phyloP scores from a whole-genome alignment of 2,329 filamentous ascomycete species.

The Parascedosporium putredinis region DNA sequence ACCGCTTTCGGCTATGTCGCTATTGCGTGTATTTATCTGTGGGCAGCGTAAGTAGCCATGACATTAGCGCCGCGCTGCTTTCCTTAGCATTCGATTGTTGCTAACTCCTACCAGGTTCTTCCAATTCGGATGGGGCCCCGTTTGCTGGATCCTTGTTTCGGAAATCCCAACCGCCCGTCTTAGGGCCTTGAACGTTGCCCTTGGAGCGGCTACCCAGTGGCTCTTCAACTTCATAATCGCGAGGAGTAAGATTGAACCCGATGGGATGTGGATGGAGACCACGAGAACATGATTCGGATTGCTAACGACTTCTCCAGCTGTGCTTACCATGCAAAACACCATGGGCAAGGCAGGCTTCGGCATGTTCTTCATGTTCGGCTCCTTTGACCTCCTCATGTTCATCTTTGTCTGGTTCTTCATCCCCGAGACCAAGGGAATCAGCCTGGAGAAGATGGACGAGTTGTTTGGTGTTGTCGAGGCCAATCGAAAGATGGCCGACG shows the following conservation, averaged over 20 bases:
- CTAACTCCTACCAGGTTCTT: background rate
- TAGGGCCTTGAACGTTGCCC: slow-evolving; percentile 54
- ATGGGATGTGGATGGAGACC: too few relatives aligned
- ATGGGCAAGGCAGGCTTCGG: slow-evolving; percentile 23
- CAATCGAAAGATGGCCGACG: slow-evolving; percentile 19
- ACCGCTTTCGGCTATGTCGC: slow-evolving; percentile 57
- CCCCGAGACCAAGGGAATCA: slow-evolving; percentile 61
- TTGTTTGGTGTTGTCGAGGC: slow-evolving; percentile 45
- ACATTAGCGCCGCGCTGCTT: background rate
- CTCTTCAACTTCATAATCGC: slow-evolving; percentile 66
- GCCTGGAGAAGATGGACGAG: slow-evolving; percentile 56
- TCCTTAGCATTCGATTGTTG: slow-evolving; percentile 22
- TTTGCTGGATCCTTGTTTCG: slow-evolving; percentile 59
- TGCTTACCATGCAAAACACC: background rate
- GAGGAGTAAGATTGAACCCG: slow-evolving; percentile 24
- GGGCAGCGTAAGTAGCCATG: slow-evolving; percentile 44
- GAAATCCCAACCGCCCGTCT: slow-evolving; percentile 61
- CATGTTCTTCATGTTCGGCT: slow-evolving; percentile 60
- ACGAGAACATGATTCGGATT: too few relatives aligned
- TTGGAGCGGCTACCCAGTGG: slow-evolving; percentile 62
- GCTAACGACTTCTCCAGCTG: slow-evolving; percentile 18
- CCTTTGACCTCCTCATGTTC: slow-evolving; percentile 55
- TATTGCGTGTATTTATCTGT: slow-evolving; percentile 63
- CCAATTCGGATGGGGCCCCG: slow-evolving; percentile 60
- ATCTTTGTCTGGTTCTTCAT: slow-evolving; percentile 57